phyloP scores from a whole-genome alignment of 768 basidiomycete species.

The Megacollybia marginata region DNA sequence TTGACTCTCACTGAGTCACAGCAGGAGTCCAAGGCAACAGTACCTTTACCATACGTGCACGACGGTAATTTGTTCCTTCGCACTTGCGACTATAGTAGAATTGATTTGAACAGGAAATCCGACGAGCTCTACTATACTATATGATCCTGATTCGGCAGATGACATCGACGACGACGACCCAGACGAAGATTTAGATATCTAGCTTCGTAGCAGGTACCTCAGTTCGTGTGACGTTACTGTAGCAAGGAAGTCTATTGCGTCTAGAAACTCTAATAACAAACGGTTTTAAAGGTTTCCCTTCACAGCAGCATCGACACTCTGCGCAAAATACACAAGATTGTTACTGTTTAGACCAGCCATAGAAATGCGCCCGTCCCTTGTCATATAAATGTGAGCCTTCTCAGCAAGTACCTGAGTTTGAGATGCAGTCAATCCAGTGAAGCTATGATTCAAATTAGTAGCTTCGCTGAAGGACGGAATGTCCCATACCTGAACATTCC shows the following conservation, averaged over 20 bases:
- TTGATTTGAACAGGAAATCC: not conserved
- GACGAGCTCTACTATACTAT: conserved; percentile 52
- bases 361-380: conserved; percentile 86
- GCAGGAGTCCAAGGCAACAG: conserved; percentile 68
- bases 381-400: conserved; percentile 91
- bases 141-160: conserved; percentile 90
- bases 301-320: conserved; percentile 78
- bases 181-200: conserved; percentile 90
- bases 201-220: too few species aligned
- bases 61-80: conserved; percentile 45
- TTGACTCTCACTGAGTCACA: conserved; percentile 78
- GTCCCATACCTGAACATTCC: conserved; percentile 87
- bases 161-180: conserved; percentile 96
- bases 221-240: too few species aligned
- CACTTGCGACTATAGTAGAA: not conserved
- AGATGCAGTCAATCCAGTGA: conserved; percentile 73
- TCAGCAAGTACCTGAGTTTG: conserved; percentile 82
- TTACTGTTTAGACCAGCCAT: conserved; percentile 84
- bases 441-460: conserved; percentile 35
- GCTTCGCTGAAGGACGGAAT: not conserved
- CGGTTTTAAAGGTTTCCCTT: conserved; percentile 57
- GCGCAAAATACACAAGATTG: conserved; percentile 89
- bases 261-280: not conserved
- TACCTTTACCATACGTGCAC: conserved; percentile 87
- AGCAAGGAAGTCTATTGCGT: too few species aligned